phyloP scores from a whole-genome alignment of 768 basidiomycete genomes.

The Pholiota microspora region DNA sequence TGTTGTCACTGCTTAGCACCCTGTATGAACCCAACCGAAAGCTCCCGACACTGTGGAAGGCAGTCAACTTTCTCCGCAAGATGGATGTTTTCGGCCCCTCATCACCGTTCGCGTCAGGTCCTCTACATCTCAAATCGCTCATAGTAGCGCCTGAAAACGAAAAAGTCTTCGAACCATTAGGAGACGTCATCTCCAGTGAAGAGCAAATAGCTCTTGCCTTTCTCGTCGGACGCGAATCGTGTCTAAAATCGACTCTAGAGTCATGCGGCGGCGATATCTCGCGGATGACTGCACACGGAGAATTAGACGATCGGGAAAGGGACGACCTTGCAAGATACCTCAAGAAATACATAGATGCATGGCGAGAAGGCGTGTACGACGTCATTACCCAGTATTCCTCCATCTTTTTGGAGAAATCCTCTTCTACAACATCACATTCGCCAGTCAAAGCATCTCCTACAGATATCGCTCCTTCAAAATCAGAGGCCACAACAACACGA shows the following conservation, averaged over 20 bases:
- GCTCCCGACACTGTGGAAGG: constrained; percentile 87
- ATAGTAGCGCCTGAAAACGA: constrained; percentile 17
- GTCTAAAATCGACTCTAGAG: constrained; percentile 58
- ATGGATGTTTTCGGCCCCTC: constrained; percentile 61
- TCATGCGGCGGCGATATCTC: constrained; percentile 47
- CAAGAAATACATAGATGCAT: constrained; percentile 84
- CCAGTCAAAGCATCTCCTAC: constrained; percentile 5
- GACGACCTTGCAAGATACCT: constrained; percentile 77
- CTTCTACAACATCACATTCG: constrained; percentile 19
- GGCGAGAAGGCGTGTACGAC: constrained; percentile 92
- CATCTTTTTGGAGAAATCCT: constrained; percentile 76
- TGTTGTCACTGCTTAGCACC: constrained; percentile 71
- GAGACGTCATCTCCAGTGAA: constrained; percentile 39
- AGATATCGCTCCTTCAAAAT: constrained; percentile 15
- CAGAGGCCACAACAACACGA: constrained; percentile 7
- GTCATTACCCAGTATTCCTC: constrained; percentile 86
- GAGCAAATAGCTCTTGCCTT: constrained; percentile 89
- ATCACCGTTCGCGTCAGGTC: constrained; percentile 25
- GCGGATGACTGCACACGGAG: constrained; percentile 31
- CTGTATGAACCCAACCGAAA: constrained; percentile 82
- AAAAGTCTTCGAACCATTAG: constrained; percentile 23
- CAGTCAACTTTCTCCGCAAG: constrained; percentile 81
- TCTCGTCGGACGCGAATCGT: constrained; percentile 62
- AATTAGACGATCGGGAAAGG: constrained; percentile 55
- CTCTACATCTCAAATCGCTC: constrained; percentile 15